Base-by-base conservation (phyloP, 441 rosid species). In the Euphorbia schlechtendalii region DNA sequence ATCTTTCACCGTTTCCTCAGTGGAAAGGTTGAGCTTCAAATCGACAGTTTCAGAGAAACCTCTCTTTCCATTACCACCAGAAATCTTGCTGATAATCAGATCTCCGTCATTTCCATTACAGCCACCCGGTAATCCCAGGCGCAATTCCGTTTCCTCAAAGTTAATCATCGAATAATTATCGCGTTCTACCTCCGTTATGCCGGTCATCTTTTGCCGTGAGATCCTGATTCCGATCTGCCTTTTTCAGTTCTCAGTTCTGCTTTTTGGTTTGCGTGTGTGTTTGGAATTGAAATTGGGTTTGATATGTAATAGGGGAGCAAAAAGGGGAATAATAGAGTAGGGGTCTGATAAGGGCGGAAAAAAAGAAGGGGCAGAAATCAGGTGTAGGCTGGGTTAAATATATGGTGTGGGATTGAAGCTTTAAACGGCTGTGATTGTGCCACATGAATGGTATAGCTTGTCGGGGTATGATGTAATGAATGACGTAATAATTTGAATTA, bases 61-160 rank as follows among this genome's bases (percentile, higher is more conserved):
- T 83, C 98, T 76, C 77, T 92, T 92, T 5, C 92, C 96, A 68
- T 67, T 73, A 66, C 40, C 5, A 1, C 13, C 17, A 15, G 5
- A 2, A 45, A 2, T 72, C 72, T 76, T 61, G 10, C 36, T 22
- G 15, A 34, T 22, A 14, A 10, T 14, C 36, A 36, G 25, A 8
- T 34, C 57, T 14, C 66, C 75, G 0, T 80, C 83, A 22, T 66
- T 80, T 25, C 63, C 73, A 24, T 56, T 73, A 8, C 77, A 48
- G 21, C 69, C 72, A 0, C 89, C 83, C 0, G 98, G 92, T 11
- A 85, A 65, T 32, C 96, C 98, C 32, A 92, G 61, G 22, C 96
- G 80, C 21, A 92, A 67, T 77, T 92, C 98, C 46, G 98, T 92
- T 73, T 86, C 95, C 67, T 87, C 96, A 22, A 89, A 92, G 61